Percentiles rank a stretch among this genome's conserved stretches.
phyloP scores from a whole-genome alignment of 2,329 filamentous ascomycete genomes.

The Aspergillus cejpii region DNA sequence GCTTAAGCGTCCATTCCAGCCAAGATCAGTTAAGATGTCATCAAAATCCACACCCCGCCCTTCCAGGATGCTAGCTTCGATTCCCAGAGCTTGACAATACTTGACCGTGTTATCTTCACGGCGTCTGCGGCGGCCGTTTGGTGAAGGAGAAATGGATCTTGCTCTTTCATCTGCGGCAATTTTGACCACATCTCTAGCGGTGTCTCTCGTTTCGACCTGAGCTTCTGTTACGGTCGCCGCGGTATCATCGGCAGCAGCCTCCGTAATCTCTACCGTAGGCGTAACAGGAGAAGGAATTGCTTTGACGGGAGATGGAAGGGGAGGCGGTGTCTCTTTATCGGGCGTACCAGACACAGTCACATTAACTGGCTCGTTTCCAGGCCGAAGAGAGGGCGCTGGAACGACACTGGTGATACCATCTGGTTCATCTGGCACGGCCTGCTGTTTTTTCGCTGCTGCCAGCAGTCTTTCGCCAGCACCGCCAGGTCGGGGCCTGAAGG shows the following conservation, averaged over 20 bases:
- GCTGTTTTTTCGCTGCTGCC: slow-evolving; percentile 49
- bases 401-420: slow-evolving; percentile 89
- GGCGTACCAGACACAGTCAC: slow-evolving; percentile 25
- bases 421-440: slow-evolving; percentile 58
- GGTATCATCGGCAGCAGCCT: slow-evolving; percentile 27
- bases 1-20: slow-evolving; percentile 75
- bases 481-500: slow-evolving; percentile 81
- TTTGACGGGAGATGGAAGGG: slow-evolving; percentile 16
- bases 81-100: slow-evolving; percentile 68
- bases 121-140: slow-evolving; percentile 53
- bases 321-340: slow-evolving; percentile 24
- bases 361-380: slow-evolving; percentile 36
- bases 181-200: slow-evolving; percentile 18
- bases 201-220: slow-evolving; percentile 19
- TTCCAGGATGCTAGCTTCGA: slow-evolving; percentile 70
- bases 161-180: slow-evolving; percentile 22
- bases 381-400: slow-evolving; percentile 58
- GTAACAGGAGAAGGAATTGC: slow-evolving; percentile 10
- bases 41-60: slow-evolving; percentile 74
- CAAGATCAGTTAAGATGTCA: slow-evolving; percentile 74
- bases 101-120: slow-evolving; percentile 68
- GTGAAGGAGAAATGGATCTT: slow-evolving; percentile 34
- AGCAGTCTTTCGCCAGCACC: slow-evolving; percentile 76
- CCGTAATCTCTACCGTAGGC: slow-evolving; percentile 36
- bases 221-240: slow-evolving; percentile 21